These are phyloP conservation scores for Rhododendron ovatum DNA, from an alignment of 148 eudicot species.

Conservation along the genomic window DNA sequence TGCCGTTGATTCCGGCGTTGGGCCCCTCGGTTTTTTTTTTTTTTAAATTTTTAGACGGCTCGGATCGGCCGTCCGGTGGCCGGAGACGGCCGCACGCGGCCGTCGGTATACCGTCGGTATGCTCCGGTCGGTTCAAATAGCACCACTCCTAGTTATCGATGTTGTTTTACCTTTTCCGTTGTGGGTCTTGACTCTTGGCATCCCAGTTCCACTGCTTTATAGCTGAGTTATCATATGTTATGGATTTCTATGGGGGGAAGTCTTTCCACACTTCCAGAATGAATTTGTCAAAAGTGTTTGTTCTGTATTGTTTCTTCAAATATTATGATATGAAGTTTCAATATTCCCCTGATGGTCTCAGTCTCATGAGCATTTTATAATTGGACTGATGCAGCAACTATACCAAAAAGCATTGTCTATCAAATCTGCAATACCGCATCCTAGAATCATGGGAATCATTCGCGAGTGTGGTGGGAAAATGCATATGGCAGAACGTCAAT, in stretches of 20 bases:
- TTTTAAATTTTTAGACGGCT: too few species aligned
- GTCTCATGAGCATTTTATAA: neutral
- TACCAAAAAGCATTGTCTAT: slow-evolving; percentile 92
- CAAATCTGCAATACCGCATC: slow-evolving; percentile 98
- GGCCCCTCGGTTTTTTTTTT: too few species aligned
- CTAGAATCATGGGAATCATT: slow-evolving; percentile 96
- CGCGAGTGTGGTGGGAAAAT: slow-evolving; percentile 99
- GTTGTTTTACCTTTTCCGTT: neutral
- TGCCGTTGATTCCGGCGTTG: too few species aligned
- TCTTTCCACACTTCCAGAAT: neutral
- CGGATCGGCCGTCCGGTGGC: too few species aligned
- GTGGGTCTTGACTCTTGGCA: neutral
- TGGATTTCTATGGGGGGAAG: neutral
- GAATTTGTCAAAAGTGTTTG: neutral
- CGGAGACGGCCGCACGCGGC: too few species aligned
- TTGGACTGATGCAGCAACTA: slow-evolving; percentile 58
- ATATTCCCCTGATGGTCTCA: neutral
- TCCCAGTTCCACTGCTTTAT: neutral
- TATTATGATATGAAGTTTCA: neutral
- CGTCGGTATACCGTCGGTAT: too few species aligned
- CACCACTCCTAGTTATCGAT: neutral
- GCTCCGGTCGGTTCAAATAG: too few species aligned
- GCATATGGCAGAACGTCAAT: slow-evolving; percentile 98
- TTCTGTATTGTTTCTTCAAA: neutral
- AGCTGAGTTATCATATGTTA: neutral